Evolutionary conservation across 257 asterid genomes (phyloP).

Genomic region (Datura wrightii): DNA sequence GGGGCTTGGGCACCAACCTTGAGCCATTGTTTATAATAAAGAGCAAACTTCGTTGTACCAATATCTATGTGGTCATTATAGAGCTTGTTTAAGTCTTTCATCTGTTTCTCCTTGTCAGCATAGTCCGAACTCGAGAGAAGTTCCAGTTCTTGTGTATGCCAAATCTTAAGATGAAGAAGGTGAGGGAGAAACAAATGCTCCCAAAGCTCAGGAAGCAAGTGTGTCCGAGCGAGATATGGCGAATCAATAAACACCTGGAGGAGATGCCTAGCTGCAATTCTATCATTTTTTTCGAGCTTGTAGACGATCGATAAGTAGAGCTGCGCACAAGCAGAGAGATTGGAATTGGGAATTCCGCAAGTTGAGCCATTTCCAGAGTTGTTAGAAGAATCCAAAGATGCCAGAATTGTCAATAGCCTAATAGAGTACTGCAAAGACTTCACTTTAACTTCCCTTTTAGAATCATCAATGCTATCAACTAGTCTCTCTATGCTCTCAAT

Average conservation of each 20-base stretch:
- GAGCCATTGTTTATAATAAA: slow-evolving; percentile 78
- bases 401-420: slow-evolving; percentile 50
- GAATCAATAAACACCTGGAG: slow-evolving; percentile 65
- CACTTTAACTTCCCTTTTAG: slow-evolving; percentile 45
- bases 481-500: slow-evolving; percentile 60
- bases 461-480: slow-evolving; percentile 46
- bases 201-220: slow-evolving; percentile 76
- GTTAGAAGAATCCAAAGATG: slow-evolving; percentile 49
- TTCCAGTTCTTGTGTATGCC: slow-evolving; percentile 68
- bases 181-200: slow-evolving; percentile 85
- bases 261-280: slow-evolving; percentile 64
- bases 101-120: slow-evolving; percentile 46
- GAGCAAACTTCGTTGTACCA: slow-evolving; percentile 69
- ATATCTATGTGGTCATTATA: slow-evolving; percentile 64
- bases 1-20: slow-evolving; percentile 73
- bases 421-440: slow-evolving; percentile 57
- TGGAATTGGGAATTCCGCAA: slow-evolving; percentile 42
- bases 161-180: slow-evolving; percentile 84
- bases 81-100: slow-evolving; percentile 52
- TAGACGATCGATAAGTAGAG: slow-evolving; percentile 72
- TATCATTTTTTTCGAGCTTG: slow-evolving; percentile 59
- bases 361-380: slow-evolving; percentile 34
- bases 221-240: slow-evolving; percentile 71
- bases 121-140: slow-evolving; percentile 40
- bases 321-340: slow-evolving; percentile 68